Evolutionary conservation across 371 early-diverging fungal genomes (phyloP).

Genomic region (Entomophthora muscae): DNA sequence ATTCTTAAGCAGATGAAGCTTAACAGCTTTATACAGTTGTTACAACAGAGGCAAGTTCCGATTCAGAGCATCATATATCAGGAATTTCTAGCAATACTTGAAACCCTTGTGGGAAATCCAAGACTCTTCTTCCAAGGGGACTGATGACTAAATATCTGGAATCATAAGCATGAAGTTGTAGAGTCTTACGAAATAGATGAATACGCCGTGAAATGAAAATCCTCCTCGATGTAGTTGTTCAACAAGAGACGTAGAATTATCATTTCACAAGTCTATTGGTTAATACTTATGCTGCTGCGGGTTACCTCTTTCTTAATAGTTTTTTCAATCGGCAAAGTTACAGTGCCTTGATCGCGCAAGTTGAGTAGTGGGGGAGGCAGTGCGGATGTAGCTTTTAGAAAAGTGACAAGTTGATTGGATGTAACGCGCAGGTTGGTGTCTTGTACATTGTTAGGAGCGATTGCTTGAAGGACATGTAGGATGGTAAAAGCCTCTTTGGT

Average conservation of each 20-base stretch:
- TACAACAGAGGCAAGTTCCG: no score
- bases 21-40: no score
- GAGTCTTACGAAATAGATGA: background rate
- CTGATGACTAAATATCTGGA: background rate
- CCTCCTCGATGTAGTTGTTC: background rate
- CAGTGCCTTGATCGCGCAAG: background rate
- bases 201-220: slow-evolving; percentile 3
- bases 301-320: background rate
- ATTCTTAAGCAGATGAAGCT: no score
- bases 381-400: background rate
- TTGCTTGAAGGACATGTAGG: background rate
- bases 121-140: background rate
- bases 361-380: background rate
- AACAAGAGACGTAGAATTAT: background rate
- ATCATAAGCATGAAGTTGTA: background rate
- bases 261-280: background rate
- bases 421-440: background rate
- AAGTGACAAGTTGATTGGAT: background rate
- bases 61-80: no score
- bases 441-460: background rate
- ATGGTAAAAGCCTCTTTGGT: background rate
- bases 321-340: background rate
- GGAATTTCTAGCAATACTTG: background rate
- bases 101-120: background rate
- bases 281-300: background rate